Evolutionary conservation across 169 alveolate genomes (phyloP), one percentile per base, ranked within the genome.

Genomic region (Plasmodium vinckei): DNA sequence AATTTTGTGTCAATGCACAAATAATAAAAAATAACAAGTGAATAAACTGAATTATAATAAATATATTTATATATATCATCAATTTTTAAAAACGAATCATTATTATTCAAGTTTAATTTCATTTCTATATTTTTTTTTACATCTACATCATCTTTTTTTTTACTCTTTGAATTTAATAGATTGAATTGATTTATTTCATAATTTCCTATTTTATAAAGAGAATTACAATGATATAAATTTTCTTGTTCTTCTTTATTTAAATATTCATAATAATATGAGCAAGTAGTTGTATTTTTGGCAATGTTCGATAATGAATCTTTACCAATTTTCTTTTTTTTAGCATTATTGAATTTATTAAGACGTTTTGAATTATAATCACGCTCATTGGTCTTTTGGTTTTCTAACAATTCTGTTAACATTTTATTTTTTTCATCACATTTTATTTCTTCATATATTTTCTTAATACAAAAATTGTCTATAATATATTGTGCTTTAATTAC

Each of bases 11-110:
- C 67, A 47, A 49, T 61, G 61, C 64, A 75, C 42, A 75, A 75
- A 63, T 67, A 75, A 23, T 75, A 75, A 75, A 61, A 75, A 61
- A 75, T 75, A 63, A 75, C 46, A 15, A 75, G 75, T 12, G 88
- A 60, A 64, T 47, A 64, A 44, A 63, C 33, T 46, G 88, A 75
- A 25, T 75, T 75, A 12, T 27, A 47, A 42, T 61, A 49, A 63
- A 75, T 46, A 54, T 63, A 75, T 33, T 61, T 75, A 61, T 75
- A 75, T 63, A 75, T 75, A 15, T 75, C 69, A 33, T 60, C 77
- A 49, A 75, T 64, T 9, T 63, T 39, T 56, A 75, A 10, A 75
- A 49, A 54, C 15, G 88, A 75, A 42, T 57, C 33, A 25, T 57
- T 61, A 59, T 59, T 9, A 27, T 59, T 72, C 21, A 25, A n/a